A percentile compares a stretch with the other conserved stretches of the same genome.
Conservation (phyloP, 2,329 filamentous ascomycete genomes). For the Alternaria arborescens region DNA sequence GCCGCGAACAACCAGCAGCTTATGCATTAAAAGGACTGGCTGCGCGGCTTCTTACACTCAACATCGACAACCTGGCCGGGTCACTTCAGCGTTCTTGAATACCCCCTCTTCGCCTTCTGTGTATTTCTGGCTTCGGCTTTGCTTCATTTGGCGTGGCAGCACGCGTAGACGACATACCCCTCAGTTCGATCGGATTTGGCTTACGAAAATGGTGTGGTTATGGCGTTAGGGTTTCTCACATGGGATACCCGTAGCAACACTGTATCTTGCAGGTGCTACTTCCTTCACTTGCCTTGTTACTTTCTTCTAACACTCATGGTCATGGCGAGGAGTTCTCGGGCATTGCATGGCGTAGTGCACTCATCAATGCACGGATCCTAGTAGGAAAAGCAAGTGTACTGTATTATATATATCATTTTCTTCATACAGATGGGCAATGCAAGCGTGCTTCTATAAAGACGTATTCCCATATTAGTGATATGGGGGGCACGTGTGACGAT, state of each 20-base stretch:
- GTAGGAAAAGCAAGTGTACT: slow-evolving; percentile 38
- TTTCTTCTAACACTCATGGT: slow-evolving; percentile 30
- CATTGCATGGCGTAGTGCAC: slow-evolving; percentile 38
- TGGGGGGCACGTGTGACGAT: background rate
- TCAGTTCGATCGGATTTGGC: slow-evolving; percentile 26
- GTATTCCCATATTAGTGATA: background rate
- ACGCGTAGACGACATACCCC: slow-evolving; percentile 31
- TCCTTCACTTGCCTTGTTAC: slow-evolving; percentile 33
- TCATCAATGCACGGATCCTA: slow-evolving; percentile 22
- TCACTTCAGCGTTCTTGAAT: slow-evolving; percentile 9
- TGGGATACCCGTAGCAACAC: slow-evolving; percentile 41
- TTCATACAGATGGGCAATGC: slow-evolving; percentile 14
- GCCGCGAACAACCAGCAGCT: slow-evolving; percentile 49
- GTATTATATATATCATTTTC: slow-evolving; percentile 25
- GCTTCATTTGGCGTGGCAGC: slow-evolving; percentile 33
- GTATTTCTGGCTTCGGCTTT: slow-evolving; percentile 34
- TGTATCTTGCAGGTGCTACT: slow-evolving; percentile 28
- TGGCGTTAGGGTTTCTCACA: slow-evolving; percentile 38
- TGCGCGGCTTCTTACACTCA: slow-evolving; percentile 3
- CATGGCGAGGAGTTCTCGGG: slow-evolving; percentile 40
- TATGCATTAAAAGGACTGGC: slow-evolving; percentile 37
- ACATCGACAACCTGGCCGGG: slow-evolving; percentile 9
- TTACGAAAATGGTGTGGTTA: slow-evolving; percentile 31
- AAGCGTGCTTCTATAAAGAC: slow-evolving; percentile 1
- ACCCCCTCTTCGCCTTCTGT: slow-evolving; percentile 27